Evolutionary conservation across 352 stramenopile genomes (phyloP).

Genomic region (Phytophthora pseudosyringae): DNA sequence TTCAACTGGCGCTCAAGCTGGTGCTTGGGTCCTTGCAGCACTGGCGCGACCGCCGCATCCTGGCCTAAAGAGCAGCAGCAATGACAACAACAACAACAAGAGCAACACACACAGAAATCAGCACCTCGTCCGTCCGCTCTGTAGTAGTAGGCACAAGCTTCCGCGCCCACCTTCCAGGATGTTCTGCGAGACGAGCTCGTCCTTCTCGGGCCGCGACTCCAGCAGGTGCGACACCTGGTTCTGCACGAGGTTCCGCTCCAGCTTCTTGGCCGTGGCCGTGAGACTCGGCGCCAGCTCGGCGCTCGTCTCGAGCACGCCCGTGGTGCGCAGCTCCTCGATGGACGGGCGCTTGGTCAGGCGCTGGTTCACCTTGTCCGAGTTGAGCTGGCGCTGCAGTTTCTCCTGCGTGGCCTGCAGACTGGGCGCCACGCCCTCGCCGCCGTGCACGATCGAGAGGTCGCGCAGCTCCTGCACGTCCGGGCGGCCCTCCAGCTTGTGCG

Average conservation of each 20-base stretch:
- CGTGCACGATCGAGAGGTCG: constrained; percentile 72
- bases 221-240: constrained; percentile 85
- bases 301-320: constrained; percentile 69
- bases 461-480: constrained; percentile 80
- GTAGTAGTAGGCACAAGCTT: no score
- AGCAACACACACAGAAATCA: not conserved
- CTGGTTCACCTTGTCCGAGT: constrained; percentile 76
- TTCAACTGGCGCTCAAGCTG: constrained; percentile 80
- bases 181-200: constrained; percentile 79
- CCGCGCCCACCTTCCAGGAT: constrained; percentile 61
- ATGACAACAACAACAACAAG: constrained; percentile 8
- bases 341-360: constrained; percentile 78
- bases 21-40: constrained; percentile 75
- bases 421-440: constrained; percentile 65
- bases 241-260: constrained; percentile 79
- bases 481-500: constrained; percentile 67
- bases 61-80: constrained; percentile 36
- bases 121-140: not conserved
- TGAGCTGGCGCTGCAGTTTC: constrained; percentile 76
- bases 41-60: constrained; percentile 51
- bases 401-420: constrained; percentile 84
- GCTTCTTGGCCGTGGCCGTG: constrained; percentile 76
- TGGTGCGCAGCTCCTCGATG: constrained; percentile 58
- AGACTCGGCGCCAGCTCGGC: constrained; percentile 67
- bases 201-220: constrained; percentile 76